Conservation (phyloP, 345 rosid genomes). For the Syzygium jambos region DNA sequence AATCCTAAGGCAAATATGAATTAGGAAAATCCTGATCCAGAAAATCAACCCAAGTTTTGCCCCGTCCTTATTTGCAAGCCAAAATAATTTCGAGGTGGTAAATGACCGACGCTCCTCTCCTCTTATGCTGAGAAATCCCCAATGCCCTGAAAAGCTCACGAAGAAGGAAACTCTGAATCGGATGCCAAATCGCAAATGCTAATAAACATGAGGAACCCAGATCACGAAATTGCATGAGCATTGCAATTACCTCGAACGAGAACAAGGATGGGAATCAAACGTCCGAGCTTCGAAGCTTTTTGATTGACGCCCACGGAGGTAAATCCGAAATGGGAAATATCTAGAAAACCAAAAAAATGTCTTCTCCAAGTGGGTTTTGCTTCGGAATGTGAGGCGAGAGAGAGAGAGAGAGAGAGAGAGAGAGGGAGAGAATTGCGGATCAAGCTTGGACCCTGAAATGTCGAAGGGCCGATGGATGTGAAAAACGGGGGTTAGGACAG, state of each 20-base stretch:
- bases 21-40: background rate
- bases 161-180: background rate
- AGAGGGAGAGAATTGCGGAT: conserved; percentile 7
- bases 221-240: background rate
- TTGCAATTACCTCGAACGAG: background rate
- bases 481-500: background rate
- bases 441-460: background rate
- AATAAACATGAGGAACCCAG: background rate
- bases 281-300: background rate
- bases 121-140: background rate
- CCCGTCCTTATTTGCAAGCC: background rate
- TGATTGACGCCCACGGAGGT: background rate
- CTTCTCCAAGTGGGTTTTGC: background rate
- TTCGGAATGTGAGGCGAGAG: background rate
- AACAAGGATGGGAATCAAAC: background rate
- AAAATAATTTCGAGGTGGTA: background rate
- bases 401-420: background rate
- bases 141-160: background rate
- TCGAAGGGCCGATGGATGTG: conserved; percentile 7
- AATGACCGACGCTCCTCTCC: background rate
- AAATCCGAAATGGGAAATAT: background rate
- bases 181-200: background rate
- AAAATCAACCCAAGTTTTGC: background rate
- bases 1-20: background rate
- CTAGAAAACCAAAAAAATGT: background rate